These are phyloP conservation scores for Friedmanniomyces endolithicus DNA, from an alignment of 495 filamentous ascomycete species.

Conservation along the genomic window DNA sequence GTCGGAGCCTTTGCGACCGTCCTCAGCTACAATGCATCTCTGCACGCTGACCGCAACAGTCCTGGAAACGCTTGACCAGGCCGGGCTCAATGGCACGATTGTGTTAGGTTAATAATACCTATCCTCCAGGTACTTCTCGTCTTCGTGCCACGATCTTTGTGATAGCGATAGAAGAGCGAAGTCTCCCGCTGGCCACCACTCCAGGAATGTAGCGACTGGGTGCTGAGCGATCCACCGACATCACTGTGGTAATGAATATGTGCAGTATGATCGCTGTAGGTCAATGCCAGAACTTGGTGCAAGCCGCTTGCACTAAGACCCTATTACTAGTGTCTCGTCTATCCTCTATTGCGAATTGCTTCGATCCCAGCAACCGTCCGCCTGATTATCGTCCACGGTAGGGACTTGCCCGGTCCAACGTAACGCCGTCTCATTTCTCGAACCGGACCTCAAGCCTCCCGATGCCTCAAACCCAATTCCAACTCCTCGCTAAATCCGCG, in stretches of 20 bases:
- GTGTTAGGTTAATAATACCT: constrained; percentile 37
- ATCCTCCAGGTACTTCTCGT: too few relatives aligned
- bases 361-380: not conserved
- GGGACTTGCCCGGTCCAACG: not conserved
- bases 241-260: too few relatives aligned
- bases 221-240: too few relatives aligned
- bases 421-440: not conserved
- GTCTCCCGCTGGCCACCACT: too few relatives aligned
- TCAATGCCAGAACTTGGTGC: constrained; percentile 19
- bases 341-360: not conserved
- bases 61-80: constrained; percentile 34
- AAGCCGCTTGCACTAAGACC: not conserved
- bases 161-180: too few relatives aligned
- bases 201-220: too few relatives aligned
- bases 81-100: constrained; percentile 35
- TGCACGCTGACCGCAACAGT: constrained; percentile 35
- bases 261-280: too few relatives aligned
- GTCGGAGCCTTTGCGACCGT: constrained; percentile 33
- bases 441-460: not conserved
- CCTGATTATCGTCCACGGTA: not conserved
- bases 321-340: not conserved
- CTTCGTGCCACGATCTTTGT: too few relatives aligned
- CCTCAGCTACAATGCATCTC: constrained; percentile 31
- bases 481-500: not conserved
- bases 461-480: not conserved